Evolutionary conservation across 768 basidiomycete species (phyloP), one percentile per base, ranked within the genome.

Genomic region (Paxillus rubicundulus): DNA sequence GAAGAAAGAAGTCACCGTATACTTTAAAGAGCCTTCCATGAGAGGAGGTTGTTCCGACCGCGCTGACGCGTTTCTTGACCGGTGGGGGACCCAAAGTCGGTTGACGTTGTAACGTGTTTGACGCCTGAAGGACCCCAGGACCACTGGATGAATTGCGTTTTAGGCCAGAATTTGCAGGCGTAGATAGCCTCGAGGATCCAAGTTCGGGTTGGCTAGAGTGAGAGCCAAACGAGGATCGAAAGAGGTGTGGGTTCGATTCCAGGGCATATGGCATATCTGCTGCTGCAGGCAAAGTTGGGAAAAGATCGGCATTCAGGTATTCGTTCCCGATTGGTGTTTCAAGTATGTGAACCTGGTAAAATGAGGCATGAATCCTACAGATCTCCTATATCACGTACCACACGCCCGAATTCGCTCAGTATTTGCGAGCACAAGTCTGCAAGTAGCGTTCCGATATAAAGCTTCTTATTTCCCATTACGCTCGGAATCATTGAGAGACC

Each of bases 351-450:
- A 86, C 80, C 94, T 95, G 61, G 50, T 43, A 28, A 52, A 50
- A 43, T 68, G 56, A 63, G 54, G 50, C 5, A 17, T 8, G 39
- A 43, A 50, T 12, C 17, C 4, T 5, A 16, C 9, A 41, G 8
- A 37, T 51, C 44, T 20, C 49, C 30, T 32, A 8, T 9, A 40
- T 43, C n/a, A 63, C 89, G 55, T 60, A 97, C 96, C 74, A 97
- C 68, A 34, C 82, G 80, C 34, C 92, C 88, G 59, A 98, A 87
- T 67, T 92, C 92, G 18, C 82, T 82, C 20, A 99, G 74, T 45
- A 98, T 82, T 55, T 87, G 84, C 32, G 93, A 92, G 59, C 92
- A 94, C 17, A 97, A 70, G 63, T 93, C 92, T 16, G 92, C 92
- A 50, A 99, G 71, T 38, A 98, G 72, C 16, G 92, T 92, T 28